phyloP scores from a whole-genome alignment of 257 asterid genomes.

The Paulownia fortunei region DNA sequence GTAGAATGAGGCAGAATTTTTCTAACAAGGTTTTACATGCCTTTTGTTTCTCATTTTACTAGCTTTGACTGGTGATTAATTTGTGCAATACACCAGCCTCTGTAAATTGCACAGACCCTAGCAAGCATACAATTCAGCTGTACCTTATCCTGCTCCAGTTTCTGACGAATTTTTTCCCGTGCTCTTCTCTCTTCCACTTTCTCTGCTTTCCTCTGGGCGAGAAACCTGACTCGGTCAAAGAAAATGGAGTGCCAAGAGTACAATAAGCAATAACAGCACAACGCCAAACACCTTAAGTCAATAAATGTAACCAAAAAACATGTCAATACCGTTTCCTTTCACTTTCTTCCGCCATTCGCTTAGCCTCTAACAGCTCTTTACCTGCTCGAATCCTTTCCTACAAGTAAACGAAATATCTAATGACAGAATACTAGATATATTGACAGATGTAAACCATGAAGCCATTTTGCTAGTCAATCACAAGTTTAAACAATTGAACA shows the following conservation, averaged over 20 bases:
- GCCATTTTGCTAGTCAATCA: background rate
- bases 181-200: constrained; percentile 73
- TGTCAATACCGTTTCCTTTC: constrained; percentile 63
- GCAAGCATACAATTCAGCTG: constrained; percentile 13
- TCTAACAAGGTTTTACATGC: background rate
- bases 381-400: constrained; percentile 71
- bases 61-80: too few species aligned
- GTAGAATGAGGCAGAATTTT: background rate
- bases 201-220: constrained; percentile 56
- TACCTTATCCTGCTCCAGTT: constrained; percentile 83
- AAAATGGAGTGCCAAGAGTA: constrained; percentile 15
- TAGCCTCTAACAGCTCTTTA: constrained; percentile 55
- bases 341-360: constrained; percentile 62
- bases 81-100: too few species aligned
- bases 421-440: background rate
- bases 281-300: background rate
- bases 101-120: background rate
- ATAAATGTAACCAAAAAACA: background rate
- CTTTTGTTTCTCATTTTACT: background rate
- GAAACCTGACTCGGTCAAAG: constrained; percentile 40
- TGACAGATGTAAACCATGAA: background rate
- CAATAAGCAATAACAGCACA: constrained; percentile 6
- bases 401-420: constrained; percentile 13
- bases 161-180: constrained; percentile 66
- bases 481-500: background rate